Evolutionary conservation across 441 rosid genomes (phyloP), one percentile per base, ranked within the genome.

Genomic region (Bruguiera hainesii): DNA sequence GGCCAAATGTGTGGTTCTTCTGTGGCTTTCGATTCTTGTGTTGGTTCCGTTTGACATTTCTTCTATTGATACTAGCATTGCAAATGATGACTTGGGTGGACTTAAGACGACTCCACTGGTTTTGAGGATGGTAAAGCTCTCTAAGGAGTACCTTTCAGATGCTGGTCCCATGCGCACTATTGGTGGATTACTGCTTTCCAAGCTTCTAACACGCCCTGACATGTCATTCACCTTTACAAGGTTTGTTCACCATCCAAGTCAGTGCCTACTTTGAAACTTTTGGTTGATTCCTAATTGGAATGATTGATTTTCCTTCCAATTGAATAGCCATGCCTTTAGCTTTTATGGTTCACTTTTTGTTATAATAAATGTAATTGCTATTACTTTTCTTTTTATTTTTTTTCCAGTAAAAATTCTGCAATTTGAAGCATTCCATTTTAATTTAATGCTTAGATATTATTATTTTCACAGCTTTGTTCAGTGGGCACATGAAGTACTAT

Each of bases 11-110:
- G 89, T 94, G 64, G 80, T 89, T 35, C 89, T 94, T 39, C 63
- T 91, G 79, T 94, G 99, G 99, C 98, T 94, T 67, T 91, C 93
- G 3, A 88, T 94, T 53, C 97, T 94, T 2, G 96, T 94, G n/a
- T 64, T 94, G 81, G 87, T 94, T 48, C 99, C 99, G 5, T 91
- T 94, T 74, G 98, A 94, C 80, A 94, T 94, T 7, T 90, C 97
- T 10, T 84, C 98, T 67, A 84, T 94, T 62, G 98, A 94, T 78
- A 82, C 90, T 42, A 91, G 97, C 68, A 82, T 89, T 66, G 89
- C 83, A 3, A 74, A 67, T 52, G 76, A 77, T 73, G 72, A 71
- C 71, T 52, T 67, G 42, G 78, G 82, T 52, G 82, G 78, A 72
- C 72, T 74, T 62, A 94, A 89, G 73, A 76, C 82, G 28, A 78